Conservation (phyloP, 371 early-diverging fungal genomes). For the Scutellospora calospora region DNA sequence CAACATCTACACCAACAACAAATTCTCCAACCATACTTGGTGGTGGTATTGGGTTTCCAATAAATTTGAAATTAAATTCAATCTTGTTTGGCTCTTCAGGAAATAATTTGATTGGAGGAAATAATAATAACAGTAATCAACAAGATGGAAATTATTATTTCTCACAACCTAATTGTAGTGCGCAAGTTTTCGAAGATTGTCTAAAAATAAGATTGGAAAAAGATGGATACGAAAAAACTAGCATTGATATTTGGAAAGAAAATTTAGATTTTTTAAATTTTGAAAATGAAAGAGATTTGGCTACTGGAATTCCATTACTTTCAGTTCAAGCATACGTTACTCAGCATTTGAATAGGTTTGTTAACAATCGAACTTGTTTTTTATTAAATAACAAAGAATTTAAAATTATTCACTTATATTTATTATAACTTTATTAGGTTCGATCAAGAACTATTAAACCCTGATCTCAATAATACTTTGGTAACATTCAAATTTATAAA, state of each 20-base stretch:
- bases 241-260: slow-evolving; percentile 61
- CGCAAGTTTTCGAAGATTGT: slow-evolving; percentile 59
- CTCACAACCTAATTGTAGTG: slow-evolving; percentile 67
- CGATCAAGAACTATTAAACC: slow-evolving; percentile 55
- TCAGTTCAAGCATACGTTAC: slow-evolving; percentile 55
- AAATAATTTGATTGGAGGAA: too few species aligned
- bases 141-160: slow-evolving; percentile 50
- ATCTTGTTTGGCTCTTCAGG: slow-evolving; percentile 61
- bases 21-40: neutral
- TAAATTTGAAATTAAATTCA: slow-evolving; percentile 67
- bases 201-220: slow-evolving; percentile 62
- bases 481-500: slow-evolving; percentile 58
- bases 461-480: slow-evolving; percentile 51
- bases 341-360: slow-evolving; percentile 50
- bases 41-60: slow-evolving; percentile 46
- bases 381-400: neutral
- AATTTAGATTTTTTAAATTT: slow-evolving; percentile 58
- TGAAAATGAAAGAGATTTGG: slow-evolving; percentile 56
- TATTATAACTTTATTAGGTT: slow-evolving; percentile 45
- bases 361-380: neutral
- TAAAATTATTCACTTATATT: neutral
- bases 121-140: too few species aligned
- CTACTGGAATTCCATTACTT: slow-evolving; percentile 57
- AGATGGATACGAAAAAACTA: slow-evolving; percentile 56
- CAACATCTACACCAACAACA: neutral